Percentiles rank a stretch among this genome's conserved stretches.
Evolutionary conservation across 495 filamentous ascomycete genomes (phyloP).

Genomic region (Daldinia bambusicola): DNA sequence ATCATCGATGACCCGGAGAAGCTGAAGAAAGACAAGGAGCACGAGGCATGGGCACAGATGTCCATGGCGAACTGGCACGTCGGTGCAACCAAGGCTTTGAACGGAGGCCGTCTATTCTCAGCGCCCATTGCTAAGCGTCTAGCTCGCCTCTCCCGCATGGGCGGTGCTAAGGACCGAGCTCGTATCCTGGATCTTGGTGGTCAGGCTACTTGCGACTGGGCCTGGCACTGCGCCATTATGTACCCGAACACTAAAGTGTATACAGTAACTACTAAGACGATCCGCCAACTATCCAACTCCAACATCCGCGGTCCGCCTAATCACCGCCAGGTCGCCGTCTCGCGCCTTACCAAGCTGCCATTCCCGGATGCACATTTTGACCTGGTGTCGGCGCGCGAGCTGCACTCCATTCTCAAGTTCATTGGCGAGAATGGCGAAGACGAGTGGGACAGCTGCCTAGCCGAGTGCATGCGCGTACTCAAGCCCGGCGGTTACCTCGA

Average conservation of each 20-base stretch:
- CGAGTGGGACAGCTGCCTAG: constrained; percentile 87
- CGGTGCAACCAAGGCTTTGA: constrained; percentile 77
- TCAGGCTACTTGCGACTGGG: constrained; percentile 89
- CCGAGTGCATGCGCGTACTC: constrained; percentile 87
- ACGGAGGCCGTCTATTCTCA: constrained; percentile 82
- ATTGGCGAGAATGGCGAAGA: constrained; percentile 70
- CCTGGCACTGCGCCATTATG: constrained; percentile 87
- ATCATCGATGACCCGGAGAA: constrained; percentile 66
- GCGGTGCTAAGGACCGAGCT: constrained; percentile 60
- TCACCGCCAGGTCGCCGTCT: constrained; percentile 81
- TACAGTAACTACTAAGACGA: constrained; percentile 78
- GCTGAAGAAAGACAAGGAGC: constrained; percentile 78
- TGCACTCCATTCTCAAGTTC: constrained; percentile 82
- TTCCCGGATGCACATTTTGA: constrained; percentile 92
- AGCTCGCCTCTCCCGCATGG: constrained; percentile 60
- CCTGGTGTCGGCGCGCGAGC: constrained; percentile 87
- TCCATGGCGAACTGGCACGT: constrained; percentile 81
- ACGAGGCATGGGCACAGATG: constrained; percentile 80
- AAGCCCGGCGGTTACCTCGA: constrained; percentile 94
- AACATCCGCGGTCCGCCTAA: constrained; percentile 85
- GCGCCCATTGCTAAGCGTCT: constrained; percentile 75
- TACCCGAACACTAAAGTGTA: constrained; percentile 87
- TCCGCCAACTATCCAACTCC: constrained; percentile 70
- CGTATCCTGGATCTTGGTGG: constrained; percentile 91
- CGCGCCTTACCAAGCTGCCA: constrained; percentile 79